Evolutionary conservation across 169 alveolate genomes (phyloP), one percentile per base, ranked within the genome.

Genomic region (Eimeria falciformis): DNA sequence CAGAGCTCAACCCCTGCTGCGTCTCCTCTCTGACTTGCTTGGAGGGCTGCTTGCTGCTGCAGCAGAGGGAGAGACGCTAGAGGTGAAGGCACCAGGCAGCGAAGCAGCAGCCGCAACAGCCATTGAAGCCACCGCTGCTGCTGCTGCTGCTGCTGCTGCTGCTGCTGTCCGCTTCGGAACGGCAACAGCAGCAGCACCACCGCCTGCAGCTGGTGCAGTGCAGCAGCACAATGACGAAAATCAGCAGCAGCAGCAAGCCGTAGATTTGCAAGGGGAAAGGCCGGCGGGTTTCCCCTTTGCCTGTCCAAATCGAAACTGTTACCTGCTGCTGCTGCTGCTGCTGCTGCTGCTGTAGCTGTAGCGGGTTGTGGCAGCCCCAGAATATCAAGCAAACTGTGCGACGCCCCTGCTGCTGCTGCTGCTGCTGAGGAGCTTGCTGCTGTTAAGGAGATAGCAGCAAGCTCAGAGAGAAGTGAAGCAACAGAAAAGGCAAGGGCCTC

Each of bases 111-210:
- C 86, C 45, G 69, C 86, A 50, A 46, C 23, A 77, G 11, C 17
- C 86, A 68, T 25, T 14, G 4, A 18, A 77, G 40, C 45, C 37
- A 25, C 43, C 43, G 17, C 46, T 77, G 69, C 86, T 46, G 86
- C 86, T 46, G 86, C 86, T n/a, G 86, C 86, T 77, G 86, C 25
- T 62, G 73, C 73, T n/a, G 73, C 73, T n/a, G 73, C 33, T 62
- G 73, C 86, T 77, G 86, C 86, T 53, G 46, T 23, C 37, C 33
- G 86, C 68, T 45, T 27, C 47, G 86, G 69, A 77, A 77, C 0
- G 86, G 86, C 86, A 77, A 68, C 86, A 77, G 86, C 69, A 77
- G 86, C 86, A 77, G 86, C 69, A 25, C 86, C 50, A 77, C 43
- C 25, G 86, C 86, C 33, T 77, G 86, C 86, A 77, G 68, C 69